Evolutionary conservation across 306 rosid genomes (phyloP).

Genomic region (Nissolia schottii): DNA sequence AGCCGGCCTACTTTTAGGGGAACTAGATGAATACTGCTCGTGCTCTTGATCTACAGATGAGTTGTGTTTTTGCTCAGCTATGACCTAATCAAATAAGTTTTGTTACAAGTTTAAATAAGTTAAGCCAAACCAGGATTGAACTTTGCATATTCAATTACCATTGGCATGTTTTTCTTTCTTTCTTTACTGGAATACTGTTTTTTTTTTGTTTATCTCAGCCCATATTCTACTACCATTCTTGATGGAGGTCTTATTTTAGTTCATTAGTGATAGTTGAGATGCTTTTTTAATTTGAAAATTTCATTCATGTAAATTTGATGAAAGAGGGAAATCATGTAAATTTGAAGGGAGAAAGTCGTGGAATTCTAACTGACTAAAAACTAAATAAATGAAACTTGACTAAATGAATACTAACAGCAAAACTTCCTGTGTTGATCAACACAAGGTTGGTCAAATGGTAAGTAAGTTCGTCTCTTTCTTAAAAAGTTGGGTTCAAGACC

Average conservation of each 20-base stretch:
- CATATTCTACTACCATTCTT: not conserved
- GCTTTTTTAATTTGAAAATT: not conserved
- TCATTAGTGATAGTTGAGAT: not conserved
- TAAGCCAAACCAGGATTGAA: not conserved
- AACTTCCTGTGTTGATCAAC: too few relatives aligned
- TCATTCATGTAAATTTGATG: too few relatives aligned
- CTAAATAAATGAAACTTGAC: too few relatives aligned
- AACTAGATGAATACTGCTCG: constrained; percentile 23
- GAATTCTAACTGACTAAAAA: too few relatives aligned
- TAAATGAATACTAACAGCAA: too few relatives aligned
- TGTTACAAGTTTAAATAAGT: not conserved
- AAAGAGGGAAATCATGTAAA: too few relatives aligned
- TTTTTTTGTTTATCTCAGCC: not conserved
- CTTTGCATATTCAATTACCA: not conserved
- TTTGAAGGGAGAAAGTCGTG: too few relatives aligned
- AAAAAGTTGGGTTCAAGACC: too few relatives aligned
- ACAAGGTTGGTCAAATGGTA: too few relatives aligned
- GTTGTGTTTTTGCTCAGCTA: constrained; percentile 7
- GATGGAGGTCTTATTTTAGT: not conserved
- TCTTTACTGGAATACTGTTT: not conserved
- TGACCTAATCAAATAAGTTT: constrained; percentile 25
- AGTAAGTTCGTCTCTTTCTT: too few relatives aligned
- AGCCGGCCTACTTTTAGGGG: constrained; percentile 27
- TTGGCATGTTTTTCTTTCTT: constrained; percentile 1
- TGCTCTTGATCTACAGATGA: constrained; percentile 18